phyloP scores from a whole-genome alignment of 805 yeast genomes.

The Yamadazyma sp. region DNA sequence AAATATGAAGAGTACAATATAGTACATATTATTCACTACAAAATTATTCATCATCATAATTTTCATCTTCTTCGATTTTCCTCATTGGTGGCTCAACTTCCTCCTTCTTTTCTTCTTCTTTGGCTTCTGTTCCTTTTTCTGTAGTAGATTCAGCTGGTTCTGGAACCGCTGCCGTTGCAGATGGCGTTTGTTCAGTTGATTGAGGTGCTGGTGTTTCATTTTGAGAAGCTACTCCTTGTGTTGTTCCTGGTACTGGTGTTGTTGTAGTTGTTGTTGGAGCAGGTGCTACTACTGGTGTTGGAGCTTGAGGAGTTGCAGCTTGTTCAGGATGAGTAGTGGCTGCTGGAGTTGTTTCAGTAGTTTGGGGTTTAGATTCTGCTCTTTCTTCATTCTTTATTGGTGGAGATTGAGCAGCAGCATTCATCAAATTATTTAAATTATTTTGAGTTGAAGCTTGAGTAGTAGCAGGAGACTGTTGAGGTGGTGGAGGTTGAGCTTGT shows the following conservation, averaged over 20 bases:
- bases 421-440: constrained; percentile 26
- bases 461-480: constrained; percentile 1
- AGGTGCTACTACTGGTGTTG: constrained; percentile 2
- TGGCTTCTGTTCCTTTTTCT: constrained; percentile 10
- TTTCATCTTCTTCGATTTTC: constrained; percentile 44
- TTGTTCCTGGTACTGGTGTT: constrained; percentile 7
- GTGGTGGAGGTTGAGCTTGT: not conserved
- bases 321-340: constrained; percentile 2
- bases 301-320: constrained; percentile 1
- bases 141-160: not conserved
- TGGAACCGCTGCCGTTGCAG: constrained; percentile 2
- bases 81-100: constrained; percentile 44
- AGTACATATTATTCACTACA: not conserved
- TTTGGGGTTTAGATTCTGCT: constrained; percentile 2
- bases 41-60: constrained; percentile 40
- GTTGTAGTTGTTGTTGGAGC: constrained; percentile 3
- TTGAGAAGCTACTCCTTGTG: constrained; percentile 2
- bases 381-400: constrained; percentile 16
- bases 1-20: no score
- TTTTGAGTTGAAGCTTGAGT: constrained; percentile 10
- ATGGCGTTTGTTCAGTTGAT: not conserved
- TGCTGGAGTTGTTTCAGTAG: not conserved
- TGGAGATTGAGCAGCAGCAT: constrained; percentile 25
- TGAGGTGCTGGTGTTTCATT: constrained; percentile 3
- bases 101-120: constrained; percentile 9